Conservation (phyloP, 305 asterid species). For the Fraxinus ornus region DNA sequence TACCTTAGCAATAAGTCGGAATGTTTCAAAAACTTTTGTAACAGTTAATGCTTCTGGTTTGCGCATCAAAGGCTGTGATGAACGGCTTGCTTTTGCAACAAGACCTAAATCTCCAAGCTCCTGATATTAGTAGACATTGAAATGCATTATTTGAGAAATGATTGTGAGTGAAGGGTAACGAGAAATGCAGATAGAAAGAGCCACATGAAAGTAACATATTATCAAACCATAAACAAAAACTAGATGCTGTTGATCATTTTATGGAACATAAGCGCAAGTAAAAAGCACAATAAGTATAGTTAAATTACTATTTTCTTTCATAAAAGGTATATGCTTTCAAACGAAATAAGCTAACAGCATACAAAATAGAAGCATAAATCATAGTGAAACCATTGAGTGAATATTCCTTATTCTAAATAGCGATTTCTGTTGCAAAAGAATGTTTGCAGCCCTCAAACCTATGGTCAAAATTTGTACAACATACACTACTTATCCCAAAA, state of each 20-base stretch:
- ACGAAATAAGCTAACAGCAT: not conserved
- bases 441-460: slow-evolving; percentile 2
- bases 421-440: slow-evolving; percentile 7
- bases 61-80: slow-evolving; percentile 86
- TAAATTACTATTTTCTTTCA: not conserved
- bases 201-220: slow-evolving; percentile 7
- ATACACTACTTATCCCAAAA: not conserved
- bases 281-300: not conserved
- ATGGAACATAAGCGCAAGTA: slow-evolving; percentile 1
- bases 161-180: not conserved
- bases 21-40: slow-evolving; percentile 76
- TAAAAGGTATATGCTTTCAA: not conserved
- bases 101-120: slow-evolving; percentile 94
- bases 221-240: slow-evolving; percentile 1
- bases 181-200: not conserved
- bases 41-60: slow-evolving; percentile 89
- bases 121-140: slow-evolving; percentile 35
- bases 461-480: not conserved
- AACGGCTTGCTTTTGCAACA: slow-evolving; percentile 88
- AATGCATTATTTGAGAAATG: slow-evolving; percentile 19
- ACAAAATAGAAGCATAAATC: not conserved
- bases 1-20: slow-evolving; percentile 87
- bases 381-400: not conserved
- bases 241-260: not conserved
- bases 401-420: slow-evolving; percentile 4